phyloP scores from a whole-genome alignment of 2,329 filamentous ascomycete species.

The Fusarium bulbicola region DNA sequence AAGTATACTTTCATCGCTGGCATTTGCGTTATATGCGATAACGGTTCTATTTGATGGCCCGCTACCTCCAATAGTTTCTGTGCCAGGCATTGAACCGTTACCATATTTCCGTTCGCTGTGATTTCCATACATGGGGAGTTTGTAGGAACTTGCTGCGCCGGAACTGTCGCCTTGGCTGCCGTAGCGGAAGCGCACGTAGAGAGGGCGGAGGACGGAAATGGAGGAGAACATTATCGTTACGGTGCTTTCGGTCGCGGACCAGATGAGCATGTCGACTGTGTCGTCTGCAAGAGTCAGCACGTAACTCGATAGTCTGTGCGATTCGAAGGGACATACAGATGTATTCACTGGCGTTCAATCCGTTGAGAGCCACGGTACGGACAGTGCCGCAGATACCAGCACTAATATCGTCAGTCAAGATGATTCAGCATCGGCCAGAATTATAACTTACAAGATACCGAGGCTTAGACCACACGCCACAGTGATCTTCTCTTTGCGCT shows the following conservation, averaged over 20 bases:
- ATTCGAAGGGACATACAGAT: not conserved
- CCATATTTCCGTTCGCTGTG: slow-evolving; percentile 14
- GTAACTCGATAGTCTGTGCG: too few species aligned
- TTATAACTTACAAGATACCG: slow-evolving; percentile 14
- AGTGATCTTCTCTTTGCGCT: slow-evolving; percentile 26
- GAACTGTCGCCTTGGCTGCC: slow-evolving; percentile 22
- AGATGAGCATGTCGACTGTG: slow-evolving; percentile 27
- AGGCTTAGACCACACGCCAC: slow-evolving; percentile 20
- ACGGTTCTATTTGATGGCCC: not conserved
- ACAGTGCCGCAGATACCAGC: slow-evolving; percentile 22
- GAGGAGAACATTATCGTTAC: slow-evolving; percentile 29
- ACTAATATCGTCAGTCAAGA: not conserved
- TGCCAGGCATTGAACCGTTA: not conserved
- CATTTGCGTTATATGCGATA: slow-evolving; percentile 2
- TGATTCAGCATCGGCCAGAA: accelerated
- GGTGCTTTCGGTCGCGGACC: slow-evolving; percentile 27
- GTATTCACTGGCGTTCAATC: slow-evolving; percentile 17
- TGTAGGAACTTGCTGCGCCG: not conserved
- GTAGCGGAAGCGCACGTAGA: slow-evolving; percentile 21
- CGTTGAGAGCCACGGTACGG: slow-evolving; percentile 11
- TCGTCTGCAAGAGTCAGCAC: not conserved
- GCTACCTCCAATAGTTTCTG: not conserved
- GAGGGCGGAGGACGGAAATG: slow-evolving; percentile 18
- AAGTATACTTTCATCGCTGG: slow-evolving; percentile 27
- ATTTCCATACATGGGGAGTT: slow-evolving; percentile 15